Evolutionary conservation across 192 early-diverging fungal genomes (phyloP).

Genomic region (Thoreauomyces humboldtii): DNA sequence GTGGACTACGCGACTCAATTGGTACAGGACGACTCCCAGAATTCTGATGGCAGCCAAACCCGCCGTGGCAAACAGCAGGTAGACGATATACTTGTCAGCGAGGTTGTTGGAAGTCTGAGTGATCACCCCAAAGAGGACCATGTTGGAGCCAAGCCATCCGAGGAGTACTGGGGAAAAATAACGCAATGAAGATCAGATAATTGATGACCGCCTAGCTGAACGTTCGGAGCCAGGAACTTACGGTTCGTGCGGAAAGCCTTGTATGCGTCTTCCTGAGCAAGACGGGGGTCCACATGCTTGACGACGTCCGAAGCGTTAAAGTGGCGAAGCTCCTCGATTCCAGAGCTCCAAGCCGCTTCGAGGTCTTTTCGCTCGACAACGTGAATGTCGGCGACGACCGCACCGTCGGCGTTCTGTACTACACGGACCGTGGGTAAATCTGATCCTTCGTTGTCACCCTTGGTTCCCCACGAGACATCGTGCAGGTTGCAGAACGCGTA

Average conservation of each 20-base stretch:
- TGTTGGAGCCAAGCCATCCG: conserved; percentile 33
- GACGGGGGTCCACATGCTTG: conserved; percentile 24
- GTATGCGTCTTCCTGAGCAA: conserved; percentile 13
- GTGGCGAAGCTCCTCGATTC: conserved; percentile 60
- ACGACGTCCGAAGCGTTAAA: conserved; percentile 38
- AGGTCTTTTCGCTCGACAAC: conserved; percentile 42
- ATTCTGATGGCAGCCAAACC: conserved; percentile 26
- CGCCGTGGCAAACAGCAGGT: conserved; percentile 22
- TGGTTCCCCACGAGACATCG: conserved; percentile 95
- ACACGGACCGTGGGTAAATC: conserved; percentile 30
- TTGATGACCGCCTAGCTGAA: background rate
- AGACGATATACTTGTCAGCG: conserved; percentile 14
- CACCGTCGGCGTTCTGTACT: conserved; percentile 9
- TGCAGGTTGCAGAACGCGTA: conserved; percentile 75
- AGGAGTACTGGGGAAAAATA: conserved; percentile 29
- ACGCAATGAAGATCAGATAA: conserved; percentile 20
- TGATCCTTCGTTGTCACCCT: conserved; percentile 74
- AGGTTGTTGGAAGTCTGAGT: conserved; percentile 13
- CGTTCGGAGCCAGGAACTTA: background rate
- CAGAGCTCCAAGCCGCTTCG: conserved; percentile 63
- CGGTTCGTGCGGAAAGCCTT: conserved; percentile 46
- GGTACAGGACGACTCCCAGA: conserved; percentile 31
- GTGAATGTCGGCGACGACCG: conserved; percentile 39
- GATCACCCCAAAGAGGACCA: conserved; percentile 17
- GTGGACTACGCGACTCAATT: background rate